phyloP scores from a whole-genome alignment of 257 asterid species.

The Mentha longifolia region DNA sequence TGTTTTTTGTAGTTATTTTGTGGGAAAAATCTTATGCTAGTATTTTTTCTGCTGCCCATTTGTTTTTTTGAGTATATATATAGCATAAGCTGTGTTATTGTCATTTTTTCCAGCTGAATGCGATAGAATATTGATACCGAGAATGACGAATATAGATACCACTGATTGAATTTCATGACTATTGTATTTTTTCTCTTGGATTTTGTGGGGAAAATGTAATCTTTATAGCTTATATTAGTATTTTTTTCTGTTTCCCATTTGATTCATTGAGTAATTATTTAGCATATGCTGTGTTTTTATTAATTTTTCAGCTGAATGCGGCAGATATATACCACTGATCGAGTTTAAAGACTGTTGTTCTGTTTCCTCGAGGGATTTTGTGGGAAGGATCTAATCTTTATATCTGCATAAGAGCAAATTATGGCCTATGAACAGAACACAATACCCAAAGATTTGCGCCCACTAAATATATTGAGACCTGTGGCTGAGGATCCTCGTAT shows the following conservation, averaged over 20 bases:
- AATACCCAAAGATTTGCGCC: conserved; percentile 74
- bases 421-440: conserved; percentile 91
- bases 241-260: too few relatives aligned
- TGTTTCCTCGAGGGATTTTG: conserved; percentile 26
- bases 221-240: too few relatives aligned
- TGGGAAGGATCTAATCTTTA: conserved; percentile 26
- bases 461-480: conserved; percentile 60
- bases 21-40: background rate
- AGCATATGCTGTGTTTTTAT: background rate
- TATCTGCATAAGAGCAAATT: conserved; percentile 18
- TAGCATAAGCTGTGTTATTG: conserved; percentile 7
- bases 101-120: background rate
- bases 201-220: too few relatives aligned
- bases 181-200: background rate
- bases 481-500: conserved; percentile 71
- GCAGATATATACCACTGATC: background rate
- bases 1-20: too few relatives aligned
- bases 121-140: too few relatives aligned
- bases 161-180: too few relatives aligned
- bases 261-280: background rate
- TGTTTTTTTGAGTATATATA: conserved; percentile 24
- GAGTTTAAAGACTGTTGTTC: conserved; percentile 21
- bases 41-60: conserved; percentile 5
- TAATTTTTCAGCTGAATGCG: conserved; percentile 33
- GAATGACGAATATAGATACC: too few relatives aligned